These are phyloP conservation scores for Termitomyces sp. DNA, from an alignment of 768 basidiomycete genomes.

Conservation along the genomic window DNA sequence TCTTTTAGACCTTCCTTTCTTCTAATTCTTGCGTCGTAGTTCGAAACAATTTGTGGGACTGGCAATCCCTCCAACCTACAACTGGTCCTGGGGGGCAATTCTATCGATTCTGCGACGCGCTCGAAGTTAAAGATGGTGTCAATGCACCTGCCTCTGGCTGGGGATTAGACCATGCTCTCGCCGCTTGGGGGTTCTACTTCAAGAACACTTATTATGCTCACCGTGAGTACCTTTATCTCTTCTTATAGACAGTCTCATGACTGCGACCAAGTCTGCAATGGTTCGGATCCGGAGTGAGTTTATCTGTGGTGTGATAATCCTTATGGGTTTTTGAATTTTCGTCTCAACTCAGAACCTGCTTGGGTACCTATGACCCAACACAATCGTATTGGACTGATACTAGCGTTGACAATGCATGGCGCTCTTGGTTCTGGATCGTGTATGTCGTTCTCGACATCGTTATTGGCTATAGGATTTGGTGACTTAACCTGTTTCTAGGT, in stretches of 20 bases:
- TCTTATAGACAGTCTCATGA: not conserved
- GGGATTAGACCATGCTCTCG: conserved; percentile 55
- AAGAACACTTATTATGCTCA: conserved; percentile 37
- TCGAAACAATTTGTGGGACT: conserved; percentile 57
- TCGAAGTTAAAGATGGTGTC: conserved; percentile 56
- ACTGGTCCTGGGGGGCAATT: conserved; percentile 41
- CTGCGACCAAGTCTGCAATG: conserved; percentile 43
- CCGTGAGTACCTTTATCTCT: conserved; percentile 28
- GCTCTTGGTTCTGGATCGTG: conserved; percentile 76
- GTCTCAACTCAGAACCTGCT: conserved; percentile 24
- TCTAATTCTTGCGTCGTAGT: conserved; percentile 32
- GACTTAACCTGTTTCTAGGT: conserved; percentile 29
- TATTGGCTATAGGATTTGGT: not conserved
- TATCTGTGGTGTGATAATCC: not conserved
- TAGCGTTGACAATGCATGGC: conserved; percentile 43
- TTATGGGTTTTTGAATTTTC: not conserved
- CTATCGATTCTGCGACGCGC: conserved; percentile 59
- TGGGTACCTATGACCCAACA: conserved; percentile 36
- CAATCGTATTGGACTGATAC: conserved; percentile 47
- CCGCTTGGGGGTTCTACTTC: conserved; percentile 58
- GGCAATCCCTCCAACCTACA: conserved; percentile 56
- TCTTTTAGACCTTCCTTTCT: not conserved
- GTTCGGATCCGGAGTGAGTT: conserved; percentile 40
- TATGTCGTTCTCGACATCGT: conserved; percentile 19
- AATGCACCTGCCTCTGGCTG: conserved; percentile 47